Base-by-base conservation (phyloP, 306 rosid genomes). In the Quercus mongolica region DNA sequence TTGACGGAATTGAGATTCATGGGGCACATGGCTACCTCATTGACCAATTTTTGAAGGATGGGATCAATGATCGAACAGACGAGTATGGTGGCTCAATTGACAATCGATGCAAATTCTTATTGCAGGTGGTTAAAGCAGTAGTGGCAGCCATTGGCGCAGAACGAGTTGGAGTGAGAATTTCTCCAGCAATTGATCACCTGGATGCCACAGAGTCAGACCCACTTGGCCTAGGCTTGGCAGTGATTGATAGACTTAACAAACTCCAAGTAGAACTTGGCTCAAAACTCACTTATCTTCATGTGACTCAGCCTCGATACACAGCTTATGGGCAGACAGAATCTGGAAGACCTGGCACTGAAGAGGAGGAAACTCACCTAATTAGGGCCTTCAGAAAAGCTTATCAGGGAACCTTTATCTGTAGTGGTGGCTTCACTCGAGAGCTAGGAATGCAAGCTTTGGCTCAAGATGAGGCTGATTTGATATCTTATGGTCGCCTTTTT, bases 1-100 rank as follows among this genome's bases (percentile, higher is more conserved):
- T 95, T 73, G 96, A 95, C 74, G 99, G 98, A 73, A 87, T 95
- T 46, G 98, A 95, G 85, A 88, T 95, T 81, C 99, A 95, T 59
- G 91, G 92, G 30, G 99, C 98, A 19, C 99, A 92, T 25, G 98
- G 99, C 52, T 95, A 95, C 71, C 94, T 94, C 49, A 83, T 82
- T 0, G 91, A 88, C 69, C 86, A 86, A 54, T 83, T 83, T 82
- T 49, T 90, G 51, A 89, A 86, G 75, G 88, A 84, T 51, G 86
- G 88, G 38, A 85, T 88, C 68, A 89, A 83, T 31, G 88, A 80
- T 70, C 78, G 93, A 58, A 83, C 85, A 0, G 93, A 94, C 35
- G 90, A 85, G 74, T 94, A 86, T 3, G 95, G 98, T 4, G 98
- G 98, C 59, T 86, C 97, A 10, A 67, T 80, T n/a, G 82, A 78